Evolutionary conservation across 108 stramenopile species (phyloP).

Genomic region (Tribonema minus): DNA sequence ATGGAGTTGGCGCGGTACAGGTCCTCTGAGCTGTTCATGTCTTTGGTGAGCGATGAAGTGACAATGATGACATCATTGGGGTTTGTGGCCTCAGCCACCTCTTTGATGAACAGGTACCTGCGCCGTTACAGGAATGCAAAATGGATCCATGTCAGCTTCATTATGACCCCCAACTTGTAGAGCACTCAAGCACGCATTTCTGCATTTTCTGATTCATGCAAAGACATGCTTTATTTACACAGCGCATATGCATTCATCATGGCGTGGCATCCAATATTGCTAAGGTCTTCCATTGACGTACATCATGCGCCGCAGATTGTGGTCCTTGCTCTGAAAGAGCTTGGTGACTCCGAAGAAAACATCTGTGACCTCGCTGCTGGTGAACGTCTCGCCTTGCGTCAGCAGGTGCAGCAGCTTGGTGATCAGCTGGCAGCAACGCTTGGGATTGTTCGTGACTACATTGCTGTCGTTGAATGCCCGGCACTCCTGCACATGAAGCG

Average conservation of each 20-base stretch:
- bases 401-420: slow-evolving; percentile 84
- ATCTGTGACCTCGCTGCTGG: slow-evolving; percentile 70
- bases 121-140: no score
- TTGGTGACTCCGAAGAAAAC: slow-evolving; percentile 99
- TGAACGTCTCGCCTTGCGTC: slow-evolving; percentile 56
- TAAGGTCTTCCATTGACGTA: no score
- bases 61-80: slow-evolving; percentile 98
- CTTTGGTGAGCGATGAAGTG: slow-evolving; percentile 92
- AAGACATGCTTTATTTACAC: no score
- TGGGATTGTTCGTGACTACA: slow-evolving; percentile 87
- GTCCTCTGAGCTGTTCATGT: slow-evolving; percentile 97
- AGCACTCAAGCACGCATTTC: no score
- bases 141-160: no score
- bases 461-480: slow-evolving; percentile 92
- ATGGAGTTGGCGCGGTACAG: slow-evolving; percentile 94
- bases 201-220: no score
- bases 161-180: no score
- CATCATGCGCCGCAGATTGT: slow-evolving; percentile 55
- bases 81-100: slow-evolving; percentile 94
- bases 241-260: no score
- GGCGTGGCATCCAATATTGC: no score
- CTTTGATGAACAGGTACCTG: slow-evolving; percentile 92
- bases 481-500: slow-evolving; percentile 94
- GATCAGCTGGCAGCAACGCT: slow-evolving; percentile 95
- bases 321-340: slow-evolving; percentile 85